Evolutionary conservation across 1,284 basidiomycete genomes (phyloP), one percentile per base, ranked within the genome.

Genomic region (Omphalotus olearius): DNA sequence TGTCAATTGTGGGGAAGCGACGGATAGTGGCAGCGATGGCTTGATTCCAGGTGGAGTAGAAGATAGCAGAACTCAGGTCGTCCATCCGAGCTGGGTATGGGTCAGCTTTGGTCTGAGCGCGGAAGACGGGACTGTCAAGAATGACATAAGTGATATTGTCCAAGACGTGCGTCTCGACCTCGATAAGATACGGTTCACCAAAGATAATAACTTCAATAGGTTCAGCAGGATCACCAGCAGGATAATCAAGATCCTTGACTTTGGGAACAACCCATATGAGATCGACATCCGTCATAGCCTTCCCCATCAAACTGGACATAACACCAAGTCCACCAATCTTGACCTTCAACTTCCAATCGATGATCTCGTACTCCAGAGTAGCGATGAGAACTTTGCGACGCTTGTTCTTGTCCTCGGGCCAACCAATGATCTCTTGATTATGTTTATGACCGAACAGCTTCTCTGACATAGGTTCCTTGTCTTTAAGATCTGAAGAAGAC

Each of bases 41-140:
- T 69, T 96, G 93, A 64, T 96, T 96, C 93, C 93, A 96, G 17
- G 93, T 93, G 48, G 93, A 95, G 70, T 96, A 95, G 77, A 95
- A 96, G 66, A 95, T 95, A 35, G 93, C 93, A 13, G 92, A 95
- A 60, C 87, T 91, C 53, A 96, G 76, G 66, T 96, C 93, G 67
- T 96, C 93, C 93, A 96, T 96, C 60, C 93, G 90, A 62, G 91
- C 88, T 25, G 93, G 93, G 68, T 96, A 95, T 4, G 93, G 93
- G 64, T 95, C 93, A 0, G 92, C 76, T 68, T 95, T 95, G 25
- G 92, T 95, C 68, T 95, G 93, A 3, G 93, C 91, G 50, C 92
- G 88, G 82, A 96, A 96, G 28, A 96, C 93, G 45, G 93, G 93
- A 60, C 86, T 90, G 74, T 95, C 92, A 58, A 96, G 83, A 54